Evolutionary conservation across 108 stramenopile species (phyloP).

Genomic region (Nitzschia palea): DNA sequence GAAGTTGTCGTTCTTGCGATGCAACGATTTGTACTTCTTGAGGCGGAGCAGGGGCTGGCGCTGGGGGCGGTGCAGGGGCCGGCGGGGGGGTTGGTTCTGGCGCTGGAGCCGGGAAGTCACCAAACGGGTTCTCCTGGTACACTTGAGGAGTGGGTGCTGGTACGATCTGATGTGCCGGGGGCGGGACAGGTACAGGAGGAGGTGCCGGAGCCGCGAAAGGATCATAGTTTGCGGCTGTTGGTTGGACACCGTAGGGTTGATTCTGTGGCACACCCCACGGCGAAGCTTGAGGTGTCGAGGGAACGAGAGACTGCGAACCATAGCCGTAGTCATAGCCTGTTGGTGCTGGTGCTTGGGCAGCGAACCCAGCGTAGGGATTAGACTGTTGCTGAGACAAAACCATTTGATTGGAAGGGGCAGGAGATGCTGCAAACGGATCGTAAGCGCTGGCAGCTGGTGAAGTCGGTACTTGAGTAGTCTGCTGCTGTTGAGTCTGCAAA

Average conservation of each 20-base stretch:
- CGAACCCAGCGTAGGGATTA: conserved; percentile 42
- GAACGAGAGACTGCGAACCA: conserved; percentile 6
- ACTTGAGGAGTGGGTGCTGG: conserved; percentile 25
- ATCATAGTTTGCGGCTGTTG: conserved; percentile 18
- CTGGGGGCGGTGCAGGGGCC: conserved; percentile 29
- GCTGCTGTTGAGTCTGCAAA: conserved; percentile 19
- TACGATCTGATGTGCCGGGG: too few species aligned
- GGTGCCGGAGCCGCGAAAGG: conserved; percentile 33
- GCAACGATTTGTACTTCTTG: conserved; percentile 8
- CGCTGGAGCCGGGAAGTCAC: conserved; percentile 11
- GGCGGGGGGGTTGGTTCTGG: conserved; percentile 26
- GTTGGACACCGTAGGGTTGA: background rate
- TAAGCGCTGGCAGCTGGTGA: conserved; percentile 12
- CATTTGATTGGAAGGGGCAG: conserved; percentile 26
- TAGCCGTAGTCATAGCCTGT: background rate
- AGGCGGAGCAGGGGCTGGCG: background rate
- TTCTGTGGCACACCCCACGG: conserved; percentile 7
- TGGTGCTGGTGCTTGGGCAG: conserved; percentile 10
- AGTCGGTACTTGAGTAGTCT: conserved; percentile 30
- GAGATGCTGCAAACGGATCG: conserved; percentile 7
- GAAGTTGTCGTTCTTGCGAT: conserved; percentile 35
- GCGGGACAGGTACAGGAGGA: conserved; percentile 15
- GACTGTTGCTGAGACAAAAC: conserved; percentile 42
- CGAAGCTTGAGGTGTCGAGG: conserved; percentile 4
- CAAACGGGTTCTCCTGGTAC: conserved; percentile 8